These are phyloP conservation scores for Arthrobotrys sphaeroides DNA, from an alignment of 2,329 filamentous ascomycete species.

Conservation along the genomic window DNA sequence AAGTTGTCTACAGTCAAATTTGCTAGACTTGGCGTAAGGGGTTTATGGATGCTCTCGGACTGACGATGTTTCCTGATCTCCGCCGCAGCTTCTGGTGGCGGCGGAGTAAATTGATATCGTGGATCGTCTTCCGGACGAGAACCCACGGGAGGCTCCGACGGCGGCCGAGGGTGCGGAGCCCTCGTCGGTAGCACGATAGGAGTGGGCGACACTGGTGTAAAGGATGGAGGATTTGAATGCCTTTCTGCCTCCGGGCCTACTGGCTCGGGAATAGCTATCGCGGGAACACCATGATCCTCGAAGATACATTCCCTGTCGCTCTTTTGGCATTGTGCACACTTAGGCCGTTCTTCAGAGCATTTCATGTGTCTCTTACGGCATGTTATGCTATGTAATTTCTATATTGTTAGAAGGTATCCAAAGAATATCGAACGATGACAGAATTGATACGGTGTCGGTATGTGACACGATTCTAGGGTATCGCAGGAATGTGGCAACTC, in stretches of 20 bases:
- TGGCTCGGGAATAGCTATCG: neutral
- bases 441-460: neutral
- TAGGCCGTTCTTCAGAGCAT: slow-evolving; percentile 65
- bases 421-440: neutral
- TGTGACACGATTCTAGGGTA: neutral
- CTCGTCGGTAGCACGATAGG: slow-evolving; percentile 23
- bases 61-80: slow-evolving; percentile 49
- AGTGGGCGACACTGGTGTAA: slow-evolving; percentile 39
- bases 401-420: slow-evolving; percentile 4
- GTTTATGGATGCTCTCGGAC: slow-evolving; percentile 38
- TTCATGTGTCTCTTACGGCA: slow-evolving; percentile 66
- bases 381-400: slow-evolving; percentile 59
- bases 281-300: slow-evolving; percentile 39
- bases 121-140: slow-evolving; percentile 49
- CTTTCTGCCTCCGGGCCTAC: neutral
- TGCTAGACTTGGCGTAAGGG: slow-evolving; percentile 22
- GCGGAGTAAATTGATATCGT: slow-evolving; percentile 48
- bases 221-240: slow-evolving; percentile 12
- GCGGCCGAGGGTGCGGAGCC: slow-evolving; percentile 13
- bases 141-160: slow-evolving; percentile 19
- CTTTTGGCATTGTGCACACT: slow-evolving; percentile 64
- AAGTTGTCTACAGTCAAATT: slow-evolving; percentile 35
- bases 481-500: neutral
- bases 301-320: slow-evolving; percentile 63
- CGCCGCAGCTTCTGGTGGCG: slow-evolving; percentile 42